Base-by-base conservation (phyloP, 2,329 filamentous ascomycete genomes). In the Aulographum hederae region DNA sequence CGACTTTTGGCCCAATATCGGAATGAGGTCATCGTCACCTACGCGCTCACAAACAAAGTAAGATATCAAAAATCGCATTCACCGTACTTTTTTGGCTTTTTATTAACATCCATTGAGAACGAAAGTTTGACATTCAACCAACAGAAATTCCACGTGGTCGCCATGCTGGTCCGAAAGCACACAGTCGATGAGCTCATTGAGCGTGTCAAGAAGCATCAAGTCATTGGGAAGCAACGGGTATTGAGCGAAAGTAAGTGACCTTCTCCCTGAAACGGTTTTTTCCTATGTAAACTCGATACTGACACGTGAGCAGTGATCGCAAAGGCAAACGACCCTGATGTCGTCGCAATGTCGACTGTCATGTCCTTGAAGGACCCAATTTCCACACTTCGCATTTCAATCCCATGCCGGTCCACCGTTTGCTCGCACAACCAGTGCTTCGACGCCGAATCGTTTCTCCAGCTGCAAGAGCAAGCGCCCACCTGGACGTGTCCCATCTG, bases 401-500 rank as follows among this genome's bases (percentile, higher is more conserved):
- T 79, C 12, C 89, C 89, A 1, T 82, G 82, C 42, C 74, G 89
- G 20, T 80, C 80, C 3, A 65, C 72, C 3, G 57, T 73, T 20
- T 98, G 89, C 56, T 76, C 70, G 3, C 89, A 98, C 51, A 79
- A 89, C 17, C 82, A 92, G 48, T 98, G 89, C 50, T 98, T 95
- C 43, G 89, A 98, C 51, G 86, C 79, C 3, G 76, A 72, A 3
- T 91, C 82, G 2, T 98, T 94, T 48, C 64, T 98, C 14, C 81
- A 93, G 44, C 58, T 98, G 18, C 86, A 95, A 50, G 84, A 95
- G 50, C 89, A 98, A 58, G 86, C 82, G 0, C 89, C 89, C 0
- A 91, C 89, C 13, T 98, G 89, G 89, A 65, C 73, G n/a, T 98
- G 89, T 46, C 89, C 89, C 1, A 76, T 94, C 15, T 98, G 89